phyloP scores from a whole-genome alignment of 1,284 basidiomycete species.

The Fomitopsis betulina region DNA sequence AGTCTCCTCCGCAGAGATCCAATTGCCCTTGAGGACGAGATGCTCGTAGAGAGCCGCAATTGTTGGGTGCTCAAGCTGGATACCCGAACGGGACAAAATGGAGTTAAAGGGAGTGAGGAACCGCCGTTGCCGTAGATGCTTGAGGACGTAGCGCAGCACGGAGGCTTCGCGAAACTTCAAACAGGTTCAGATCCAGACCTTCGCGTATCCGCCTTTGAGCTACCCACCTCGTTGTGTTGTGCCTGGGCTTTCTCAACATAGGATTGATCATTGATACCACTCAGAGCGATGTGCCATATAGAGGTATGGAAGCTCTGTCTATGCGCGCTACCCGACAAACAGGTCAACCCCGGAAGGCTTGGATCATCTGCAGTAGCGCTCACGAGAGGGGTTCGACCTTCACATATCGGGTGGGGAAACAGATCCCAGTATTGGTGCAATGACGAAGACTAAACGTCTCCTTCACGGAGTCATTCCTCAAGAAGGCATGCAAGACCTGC shows the following conservation, averaged over 20 bases:
- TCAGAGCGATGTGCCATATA: slow-evolving; percentile 67
- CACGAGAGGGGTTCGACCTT: slow-evolving; percentile 74
- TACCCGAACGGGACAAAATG: slow-evolving; percentile 52
- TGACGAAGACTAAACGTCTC: slow-evolving; percentile 62
- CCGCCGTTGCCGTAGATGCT: slow-evolving; percentile 74
- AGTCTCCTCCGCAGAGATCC: slow-evolving; percentile 53
- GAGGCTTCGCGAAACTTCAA: slow-evolving; percentile 60
- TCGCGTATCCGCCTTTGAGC: not conserved
- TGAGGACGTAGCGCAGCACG: slow-evolving; percentile 67
- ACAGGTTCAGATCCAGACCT: slow-evolving; percentile 3
- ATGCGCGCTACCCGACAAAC: slow-evolving; percentile 41
- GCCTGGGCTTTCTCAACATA: slow-evolving; percentile 49
- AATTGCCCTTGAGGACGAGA: slow-evolving; percentile 66
- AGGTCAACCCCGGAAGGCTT: not conserved
- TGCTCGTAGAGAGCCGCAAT: slow-evolving; percentile 61
- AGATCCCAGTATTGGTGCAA: slow-evolving; percentile 48
- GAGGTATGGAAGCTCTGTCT: slow-evolving; percentile 70
- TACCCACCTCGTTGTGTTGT: slow-evolving; percentile 55
- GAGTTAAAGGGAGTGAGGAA: slow-evolving; percentile 63
- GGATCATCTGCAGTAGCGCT: slow-evolving; percentile 21
- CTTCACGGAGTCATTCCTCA: slow-evolving; percentile 59
- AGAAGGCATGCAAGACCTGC: slow-evolving; percentile 49
- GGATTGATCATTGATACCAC: slow-evolving; percentile 49
- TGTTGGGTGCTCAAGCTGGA: slow-evolving; percentile 68
- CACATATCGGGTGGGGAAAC: slow-evolving; percentile 60